These are phyloP conservation scores for Epichloe coenophiala DNA, from an alignment of 2,329 filamentous ascomycete genomes.

Conservation along the genomic window DNA sequence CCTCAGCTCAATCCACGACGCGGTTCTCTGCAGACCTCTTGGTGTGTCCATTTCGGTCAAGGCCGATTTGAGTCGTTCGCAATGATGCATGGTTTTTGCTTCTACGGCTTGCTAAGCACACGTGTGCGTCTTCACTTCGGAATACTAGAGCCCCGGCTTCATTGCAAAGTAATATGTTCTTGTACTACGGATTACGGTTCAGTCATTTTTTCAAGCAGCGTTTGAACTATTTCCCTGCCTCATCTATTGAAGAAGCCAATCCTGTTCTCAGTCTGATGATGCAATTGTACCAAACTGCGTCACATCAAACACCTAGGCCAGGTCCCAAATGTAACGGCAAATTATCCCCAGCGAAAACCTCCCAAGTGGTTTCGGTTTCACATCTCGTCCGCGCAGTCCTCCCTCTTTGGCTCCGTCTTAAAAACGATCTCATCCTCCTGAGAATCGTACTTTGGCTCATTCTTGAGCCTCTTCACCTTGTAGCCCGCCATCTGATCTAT, in stretches of 20 bases:
- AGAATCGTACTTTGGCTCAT: not conserved
- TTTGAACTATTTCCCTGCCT: not conserved
- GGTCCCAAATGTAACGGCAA: not conserved
- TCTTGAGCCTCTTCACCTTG: not conserved
- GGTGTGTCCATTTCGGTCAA: no score
- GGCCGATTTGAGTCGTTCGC: no score
- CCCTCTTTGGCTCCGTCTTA: not conserved
- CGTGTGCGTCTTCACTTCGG: no score
- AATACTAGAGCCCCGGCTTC: no score
- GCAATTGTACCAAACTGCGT: not conserved
- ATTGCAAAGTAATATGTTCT: no score
- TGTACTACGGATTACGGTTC: no score
- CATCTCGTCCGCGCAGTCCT: not conserved
- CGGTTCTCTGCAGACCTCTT: no score
- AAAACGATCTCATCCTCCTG: not conserved
- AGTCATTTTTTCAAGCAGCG: no score
- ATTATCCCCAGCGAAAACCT: not conserved
- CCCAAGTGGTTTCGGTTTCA: not conserved
- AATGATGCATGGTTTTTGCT: no score
- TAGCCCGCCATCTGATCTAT: not conserved
- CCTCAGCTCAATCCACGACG: no score
- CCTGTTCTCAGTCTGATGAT: not conserved
- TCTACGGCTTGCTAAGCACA: no score
- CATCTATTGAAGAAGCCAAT: not conserved
- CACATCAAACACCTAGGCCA: not conserved